Conservation (phyloP, 176 grass and related monocot species). For the Triticum dicoccoides region DNA sequence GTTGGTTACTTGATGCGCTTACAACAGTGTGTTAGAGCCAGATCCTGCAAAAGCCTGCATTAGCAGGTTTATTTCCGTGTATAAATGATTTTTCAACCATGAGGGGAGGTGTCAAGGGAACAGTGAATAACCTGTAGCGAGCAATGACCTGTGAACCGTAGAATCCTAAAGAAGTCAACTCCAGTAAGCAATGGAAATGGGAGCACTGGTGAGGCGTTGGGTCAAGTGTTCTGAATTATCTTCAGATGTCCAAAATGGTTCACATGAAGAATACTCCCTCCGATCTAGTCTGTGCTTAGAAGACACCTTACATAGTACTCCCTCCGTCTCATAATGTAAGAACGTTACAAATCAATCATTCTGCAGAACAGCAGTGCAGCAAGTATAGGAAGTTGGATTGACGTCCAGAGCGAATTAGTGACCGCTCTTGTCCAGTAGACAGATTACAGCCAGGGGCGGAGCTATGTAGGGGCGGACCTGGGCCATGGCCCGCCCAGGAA, state of each 20-base stretch:
- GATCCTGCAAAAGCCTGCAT: not conserved
- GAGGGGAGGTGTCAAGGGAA: not conserved
- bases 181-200: not conserved
- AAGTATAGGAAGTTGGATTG: not conserved
- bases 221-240: not conserved
- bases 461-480: too few relatives aligned
- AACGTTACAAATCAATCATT: not conserved
- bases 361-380: not conserved
- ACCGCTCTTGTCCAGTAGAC: not conserved
- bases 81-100: not conserved
- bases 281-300: not conserved
- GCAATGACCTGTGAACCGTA: not conserved
- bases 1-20: too few relatives aligned
- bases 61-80: not conserved
- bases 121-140: not conserved
- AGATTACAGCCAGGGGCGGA: not conserved
- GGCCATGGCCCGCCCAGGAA: too few relatives aligned
- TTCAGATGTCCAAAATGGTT: not conserved
- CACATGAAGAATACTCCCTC: not conserved
- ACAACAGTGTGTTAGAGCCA: not conserved
- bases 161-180: not conserved
- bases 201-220: not conserved
- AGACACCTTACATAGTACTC: not conserved
- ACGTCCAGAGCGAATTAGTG: not conserved
- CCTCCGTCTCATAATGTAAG: too few relatives aligned